Base-by-base conservation (phyloP, 2,329 filamentous ascomycete species). In the Fusarium pseudocircinatum region DNA sequence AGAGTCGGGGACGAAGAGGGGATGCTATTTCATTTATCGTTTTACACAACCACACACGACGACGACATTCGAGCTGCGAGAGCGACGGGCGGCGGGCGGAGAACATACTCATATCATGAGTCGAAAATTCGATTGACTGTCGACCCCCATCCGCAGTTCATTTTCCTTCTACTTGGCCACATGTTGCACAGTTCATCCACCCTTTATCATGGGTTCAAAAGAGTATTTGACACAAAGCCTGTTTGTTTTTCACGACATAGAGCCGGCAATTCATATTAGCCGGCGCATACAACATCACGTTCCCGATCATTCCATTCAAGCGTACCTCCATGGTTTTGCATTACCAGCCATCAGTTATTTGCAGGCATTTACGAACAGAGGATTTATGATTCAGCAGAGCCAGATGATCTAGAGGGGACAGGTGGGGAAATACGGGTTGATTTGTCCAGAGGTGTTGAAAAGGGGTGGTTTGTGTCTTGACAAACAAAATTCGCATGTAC, bases 251-350 rank as follows among this genome's bases (percentile, higher is more conserved):
- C 46, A 64, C 60, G 56, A 73, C 60, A 62, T 70, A 74, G 68
- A 59, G 50, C 61, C 61, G 63, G 52, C 56, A 67, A 47, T 56
- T 39, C 49, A 52, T 63, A 54, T 63, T 24, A 53, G 67, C 63
- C 65, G n/a, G 69, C 66, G 50, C 66, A 58, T 66, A 76, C 69
- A 75, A 78, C 63, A 76, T 78, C 53, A 74, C 63, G 74, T 76
- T 75, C 65, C 73, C 64, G 54, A 69, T 75, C 63, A 64, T 77
- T 73, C 39, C 57, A 67, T 75, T 73, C 46, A 69, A 75, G 71
- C 69, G 67, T 56, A 63, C 66, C 47, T 67, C 62, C 50, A 72
- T 72, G 71, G 74, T 72, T 70, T 70, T 77, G 60, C 69, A 75
- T 75, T 67, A 47, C 49, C 34, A 65, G 66, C 52, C 67, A 76